phyloP scores from a whole-genome alignment of 352 stramenopile species.

The Globisporangium parvum region DNA sequence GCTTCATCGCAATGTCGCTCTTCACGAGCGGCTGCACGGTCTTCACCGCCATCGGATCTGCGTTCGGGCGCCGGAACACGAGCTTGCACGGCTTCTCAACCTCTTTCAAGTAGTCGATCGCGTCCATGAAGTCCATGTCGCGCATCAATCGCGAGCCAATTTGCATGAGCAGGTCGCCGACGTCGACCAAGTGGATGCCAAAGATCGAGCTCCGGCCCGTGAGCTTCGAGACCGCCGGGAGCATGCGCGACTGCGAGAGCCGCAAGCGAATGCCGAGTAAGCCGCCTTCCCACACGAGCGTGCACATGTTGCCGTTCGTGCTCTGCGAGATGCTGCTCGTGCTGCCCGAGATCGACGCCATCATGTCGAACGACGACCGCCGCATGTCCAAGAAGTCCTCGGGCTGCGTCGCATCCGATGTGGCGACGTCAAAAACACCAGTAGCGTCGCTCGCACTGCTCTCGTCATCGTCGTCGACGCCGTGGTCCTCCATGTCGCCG shows the following conservation, averaged over 20 bases:
- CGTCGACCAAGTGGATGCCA: slow-evolving; percentile 80
- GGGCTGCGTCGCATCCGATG: slow-evolving; percentile 9
- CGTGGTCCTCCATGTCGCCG: slow-evolving; percentile 52
- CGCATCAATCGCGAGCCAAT: slow-evolving; percentile 63
- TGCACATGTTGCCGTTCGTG: slow-evolving; percentile 63
- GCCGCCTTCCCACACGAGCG: slow-evolving; percentile 78
- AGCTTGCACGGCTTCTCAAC: slow-evolving; percentile 70
- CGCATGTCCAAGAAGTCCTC: slow-evolving; percentile 61
- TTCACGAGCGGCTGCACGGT: slow-evolving; percentile 66
- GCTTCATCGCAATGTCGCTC: slow-evolving; percentile 60
- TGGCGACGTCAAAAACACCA: slow-evolving; percentile 5
- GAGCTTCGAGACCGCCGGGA: slow-evolving; percentile 80
- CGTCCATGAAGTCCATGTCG: slow-evolving; percentile 82
- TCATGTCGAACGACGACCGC: slow-evolving; percentile 65
- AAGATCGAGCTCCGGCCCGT: slow-evolving; percentile 82
- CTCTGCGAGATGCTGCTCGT: slow-evolving; percentile 54
- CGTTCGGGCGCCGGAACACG: slow-evolving; percentile 60
- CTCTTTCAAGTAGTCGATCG: slow-evolving; percentile 80
- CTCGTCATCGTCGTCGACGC: slow-evolving; percentile 31
- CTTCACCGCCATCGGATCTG: slow-evolving; percentile 76
- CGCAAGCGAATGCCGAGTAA: slow-evolving; percentile 67
- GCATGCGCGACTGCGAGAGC: slow-evolving; percentile 75
- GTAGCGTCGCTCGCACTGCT: too few species aligned
- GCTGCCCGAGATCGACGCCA: slow-evolving; percentile 60
- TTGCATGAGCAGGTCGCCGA: slow-evolving; percentile 71